phyloP scores from a whole-genome alignment of 768 basidiomycete genomes.

The Xerocomus spinulosus region DNA sequence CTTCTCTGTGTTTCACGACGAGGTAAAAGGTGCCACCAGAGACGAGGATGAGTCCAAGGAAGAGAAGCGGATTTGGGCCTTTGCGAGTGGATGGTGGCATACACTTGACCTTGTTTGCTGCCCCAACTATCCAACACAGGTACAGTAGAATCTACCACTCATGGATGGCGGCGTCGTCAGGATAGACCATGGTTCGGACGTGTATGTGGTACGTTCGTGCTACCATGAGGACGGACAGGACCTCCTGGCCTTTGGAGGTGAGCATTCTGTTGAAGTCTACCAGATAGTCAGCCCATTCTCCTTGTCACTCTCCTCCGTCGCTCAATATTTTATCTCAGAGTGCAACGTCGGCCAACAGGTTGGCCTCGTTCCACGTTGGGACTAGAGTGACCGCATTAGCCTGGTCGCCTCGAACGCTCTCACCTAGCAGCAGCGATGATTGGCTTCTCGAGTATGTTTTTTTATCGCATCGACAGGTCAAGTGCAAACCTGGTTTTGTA shows the following conservation, averaged over 20 bases:
- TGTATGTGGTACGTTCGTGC: slow-evolving; percentile 61
- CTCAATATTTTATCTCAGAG: slow-evolving; percentile 29
- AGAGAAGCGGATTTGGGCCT: slow-evolving; percentile 59
- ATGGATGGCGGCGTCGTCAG: slow-evolving; percentile 49
- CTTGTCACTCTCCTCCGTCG: slow-evolving; percentile 1
- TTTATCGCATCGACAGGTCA: slow-evolving; percentile 1
- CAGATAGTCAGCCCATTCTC: slow-evolving; percentile 47
- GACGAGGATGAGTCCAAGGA: slow-evolving; percentile 50
- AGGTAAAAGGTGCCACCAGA: slow-evolving; percentile 57
- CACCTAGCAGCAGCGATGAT: slow-evolving; percentile 56
- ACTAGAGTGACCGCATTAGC: slow-evolving; percentile 67
- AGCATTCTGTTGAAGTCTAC: slow-evolving; percentile 67
- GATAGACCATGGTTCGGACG: slow-evolving; percentile 54
- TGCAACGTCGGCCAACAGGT: slow-evolving; percentile 39
- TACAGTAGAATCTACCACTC: background rate
- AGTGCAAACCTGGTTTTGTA: slow-evolving; percentile 24
- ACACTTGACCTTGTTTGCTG: background rate
- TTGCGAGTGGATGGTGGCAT: slow-evolving; percentile 24
- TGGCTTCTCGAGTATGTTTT: slow-evolving; percentile 68
- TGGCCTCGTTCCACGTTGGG: slow-evolving; percentile 76
- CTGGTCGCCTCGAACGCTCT: slow-evolving; percentile 68
- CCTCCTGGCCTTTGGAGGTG: slow-evolving; percentile 69
- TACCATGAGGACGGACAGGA: slow-evolving; percentile 58
- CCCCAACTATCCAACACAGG: background rate
- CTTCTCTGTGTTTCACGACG: slow-evolving; percentile 53